phyloP scores from a whole-genome alignment of 768 basidiomycete genomes.

The Mycena albidolilacea region DNA sequence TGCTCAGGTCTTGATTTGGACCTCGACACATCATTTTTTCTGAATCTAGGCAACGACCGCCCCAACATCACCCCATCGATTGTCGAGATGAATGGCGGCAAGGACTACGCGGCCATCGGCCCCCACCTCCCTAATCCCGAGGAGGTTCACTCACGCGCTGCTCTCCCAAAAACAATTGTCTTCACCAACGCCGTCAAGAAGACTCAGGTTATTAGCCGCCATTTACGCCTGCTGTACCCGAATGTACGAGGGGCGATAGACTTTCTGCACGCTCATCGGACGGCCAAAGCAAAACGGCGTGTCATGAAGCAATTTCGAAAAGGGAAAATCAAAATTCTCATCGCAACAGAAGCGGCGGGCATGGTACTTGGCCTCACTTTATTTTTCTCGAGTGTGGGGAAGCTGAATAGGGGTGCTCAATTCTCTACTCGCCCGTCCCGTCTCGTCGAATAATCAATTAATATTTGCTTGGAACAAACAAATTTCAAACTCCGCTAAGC shows the following conservation, averaged over 20 bases:
- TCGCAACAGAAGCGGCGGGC: constrained; percentile 54
- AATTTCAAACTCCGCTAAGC: no score
- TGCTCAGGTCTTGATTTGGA: constrained; percentile 44
- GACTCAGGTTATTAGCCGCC: constrained; percentile 37
- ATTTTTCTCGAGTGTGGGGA: not conserved
- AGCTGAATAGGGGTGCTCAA: no score
- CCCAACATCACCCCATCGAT: constrained; percentile 44
- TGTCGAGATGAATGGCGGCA: constrained; percentile 12
- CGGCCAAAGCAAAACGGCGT: constrained; percentile 39
- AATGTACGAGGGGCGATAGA: constrained; percentile 38
- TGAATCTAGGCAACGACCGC: constrained; percentile 56
- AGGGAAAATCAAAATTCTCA: constrained; percentile 44
- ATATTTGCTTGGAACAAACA: no score
- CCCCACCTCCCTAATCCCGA: constrained; percentile 9
- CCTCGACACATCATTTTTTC: constrained; percentile 41
- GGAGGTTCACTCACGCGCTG: not conserved
- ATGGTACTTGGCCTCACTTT: constrained; percentile 47
- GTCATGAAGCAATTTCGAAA: constrained; percentile 42
- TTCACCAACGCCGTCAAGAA: constrained; percentile 42
- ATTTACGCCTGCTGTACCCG: constrained; percentile 37
- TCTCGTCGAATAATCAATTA: no score
- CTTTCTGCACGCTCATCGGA: constrained; percentile 46
- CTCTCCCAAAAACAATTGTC: constrained; percentile 32
- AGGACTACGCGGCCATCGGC: constrained; percentile 25
- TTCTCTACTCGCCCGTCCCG: no score